Evolutionary conservation across 2,329 filamentous ascomycete species (phyloP), one percentile per base, ranked within the genome.

Genomic region (Alternaria sp.): DNA sequence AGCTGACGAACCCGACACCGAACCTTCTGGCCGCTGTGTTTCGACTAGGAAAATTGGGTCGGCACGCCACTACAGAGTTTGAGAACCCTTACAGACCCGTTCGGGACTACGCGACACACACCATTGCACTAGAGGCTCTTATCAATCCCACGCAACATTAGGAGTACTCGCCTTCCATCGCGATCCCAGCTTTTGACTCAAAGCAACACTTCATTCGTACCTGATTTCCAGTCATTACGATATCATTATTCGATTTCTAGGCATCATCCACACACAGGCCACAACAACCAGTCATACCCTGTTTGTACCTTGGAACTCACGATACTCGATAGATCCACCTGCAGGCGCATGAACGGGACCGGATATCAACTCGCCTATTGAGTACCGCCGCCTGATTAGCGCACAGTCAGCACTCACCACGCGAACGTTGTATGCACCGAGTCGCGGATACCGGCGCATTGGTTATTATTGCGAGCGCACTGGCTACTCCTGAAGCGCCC

Each of bases 1-100:
- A 67, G 69, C 70, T 70, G 68, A 71, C 68, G 69, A 69, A 70
- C 62, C 66, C 55, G 57, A 64, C 49, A 67, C 64, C 74, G 75
- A 77, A 72, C 65, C 62, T 74, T 79, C 75, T 79, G 72, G 75
- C 73, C 75, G 60, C 54, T 63, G 62, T 57, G 54, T 59, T 58
- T 64, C 63, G 62, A 64, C 60, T 64, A 68, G 68, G 55, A 72
- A 73, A 73, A 74, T 40, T 67, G 71, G 70, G 64, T 51, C 70
- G 62, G 52, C 50, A 61, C 67, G 64, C 68, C 61, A 67, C 64
- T 57, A 54, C 62, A 69, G 57, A 62, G 36, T 57, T 56, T 67
- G 62, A 54, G 58, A 66, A 59, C 59, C 69, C 62, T 67, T 56
- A 57, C 56, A 60, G 54, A 61, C 54, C 57, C 54, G 59, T 61